Conservation (phyloP, 306 rosid species). For the Psophocarpus tetragonolobus region DNA sequence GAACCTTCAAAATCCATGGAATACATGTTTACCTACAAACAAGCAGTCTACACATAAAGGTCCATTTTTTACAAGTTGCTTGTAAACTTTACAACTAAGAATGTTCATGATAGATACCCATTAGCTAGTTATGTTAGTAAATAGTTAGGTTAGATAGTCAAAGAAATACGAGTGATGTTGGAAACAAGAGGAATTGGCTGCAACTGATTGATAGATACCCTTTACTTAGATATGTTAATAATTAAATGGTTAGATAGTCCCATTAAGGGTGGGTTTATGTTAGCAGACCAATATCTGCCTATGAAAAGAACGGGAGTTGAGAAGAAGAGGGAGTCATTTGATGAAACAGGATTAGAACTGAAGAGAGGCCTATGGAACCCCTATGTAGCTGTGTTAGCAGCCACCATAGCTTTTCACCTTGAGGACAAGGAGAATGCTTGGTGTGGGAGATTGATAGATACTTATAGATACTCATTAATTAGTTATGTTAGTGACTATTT, state of each 20-base stretch:
- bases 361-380: neutral
- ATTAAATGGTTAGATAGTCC: too few relatives aligned
- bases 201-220: too few relatives aligned
- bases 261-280: neutral
- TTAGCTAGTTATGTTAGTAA: neutral
- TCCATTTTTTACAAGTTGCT: neutral
- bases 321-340: neutral
- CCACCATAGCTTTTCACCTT: neutral
- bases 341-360: neutral
- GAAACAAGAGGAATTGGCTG: too few relatives aligned
- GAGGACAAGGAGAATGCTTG: neutral
- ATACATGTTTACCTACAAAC: conserved; percentile 22
- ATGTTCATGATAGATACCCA: neutral
- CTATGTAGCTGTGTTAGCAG: neutral
- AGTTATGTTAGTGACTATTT: neutral
- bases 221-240: too few relatives aligned
- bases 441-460: neutral
- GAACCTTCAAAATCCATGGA: conserved; percentile 19
- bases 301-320: neutral
- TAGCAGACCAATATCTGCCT: neutral
- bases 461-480: neutral
- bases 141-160: neutral
- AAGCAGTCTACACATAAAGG: conserved; percentile 13
- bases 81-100: neutral
- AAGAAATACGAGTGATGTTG: too few relatives aligned